Evolutionary conservation across 352 stramenopile genomes (phyloP).

Genomic region (Pythium vanterpoolii): DNA sequence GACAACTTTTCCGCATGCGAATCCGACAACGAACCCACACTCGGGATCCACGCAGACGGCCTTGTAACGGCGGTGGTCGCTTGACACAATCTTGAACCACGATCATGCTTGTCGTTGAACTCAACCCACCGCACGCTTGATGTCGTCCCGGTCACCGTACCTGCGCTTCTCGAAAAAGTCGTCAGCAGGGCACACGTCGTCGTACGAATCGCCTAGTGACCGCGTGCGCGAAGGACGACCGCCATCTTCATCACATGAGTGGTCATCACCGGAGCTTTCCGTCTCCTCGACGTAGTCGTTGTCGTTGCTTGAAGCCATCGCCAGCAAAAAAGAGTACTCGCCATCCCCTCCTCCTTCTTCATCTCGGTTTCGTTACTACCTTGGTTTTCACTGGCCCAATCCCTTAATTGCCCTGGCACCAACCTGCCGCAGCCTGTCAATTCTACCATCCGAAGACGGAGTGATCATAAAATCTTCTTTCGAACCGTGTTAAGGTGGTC

Average conservation of each 20-base stretch:
- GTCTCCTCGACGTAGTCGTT: neutral
- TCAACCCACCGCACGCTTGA: neutral
- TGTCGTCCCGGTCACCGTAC: neutral
- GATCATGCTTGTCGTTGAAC: neutral
- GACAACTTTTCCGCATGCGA: too few relatives aligned
- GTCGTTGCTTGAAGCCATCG: neutral
- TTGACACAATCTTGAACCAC: neutral
- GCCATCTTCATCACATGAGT: neutral
- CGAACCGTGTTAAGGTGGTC: neutral
- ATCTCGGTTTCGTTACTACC: neutral
- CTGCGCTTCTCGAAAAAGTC: neutral
- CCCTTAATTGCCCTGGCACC: neutral
- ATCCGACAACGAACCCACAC: too few relatives aligned
- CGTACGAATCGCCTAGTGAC: too few relatives aligned
- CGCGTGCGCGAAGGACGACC: too few relatives aligned
- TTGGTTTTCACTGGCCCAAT: neutral
- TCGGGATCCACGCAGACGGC: neutral
- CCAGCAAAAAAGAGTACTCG: neutral
- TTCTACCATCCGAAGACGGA: too few relatives aligned
- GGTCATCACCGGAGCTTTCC: neutral
- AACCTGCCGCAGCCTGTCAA: neutral
- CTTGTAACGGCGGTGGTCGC: conserved; percentile 2
- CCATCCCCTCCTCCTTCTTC: neutral
- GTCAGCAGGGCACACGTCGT: too few relatives aligned
- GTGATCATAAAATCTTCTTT: neutral